phyloP scores from a whole-genome alignment of 1,139 yeast genomes.

The Saccharomyces hybrid region DNA sequence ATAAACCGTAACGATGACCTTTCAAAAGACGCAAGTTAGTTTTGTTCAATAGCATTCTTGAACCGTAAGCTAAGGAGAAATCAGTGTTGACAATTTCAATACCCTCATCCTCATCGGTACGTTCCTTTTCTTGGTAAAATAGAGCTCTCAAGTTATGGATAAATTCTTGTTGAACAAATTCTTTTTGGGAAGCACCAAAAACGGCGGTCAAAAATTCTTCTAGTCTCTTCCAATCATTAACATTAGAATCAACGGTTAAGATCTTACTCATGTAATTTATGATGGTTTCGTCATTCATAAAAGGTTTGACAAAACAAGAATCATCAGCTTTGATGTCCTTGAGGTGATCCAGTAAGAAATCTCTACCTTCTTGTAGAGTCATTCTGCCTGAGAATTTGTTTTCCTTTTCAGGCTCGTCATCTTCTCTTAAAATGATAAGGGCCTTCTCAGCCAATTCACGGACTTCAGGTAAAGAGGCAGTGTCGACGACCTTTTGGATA shows the following conservation, averaged over 20 bases:
- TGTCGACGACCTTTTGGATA: conserved; percentile 74
- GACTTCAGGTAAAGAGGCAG: conserved; percentile 94
- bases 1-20: conserved; percentile 95
- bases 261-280: conserved; percentile 48
- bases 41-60: conserved; percentile 92
- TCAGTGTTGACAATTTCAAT: conserved; percentile 87
- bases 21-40: conserved; percentile 78
- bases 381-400: conserved; percentile 75
- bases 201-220: conserved; percentile 47
- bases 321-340: conserved; percentile 17
- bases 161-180: conserved; percentile 40
- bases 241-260: conserved; percentile 69
- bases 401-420: conserved; percentile 57
- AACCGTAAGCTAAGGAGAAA: conserved; percentile 93
- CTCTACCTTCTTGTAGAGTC: conserved; percentile 45
- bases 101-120: conserved; percentile 57
- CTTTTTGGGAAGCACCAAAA: conserved; percentile 38
- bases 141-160: conserved; percentile 53
- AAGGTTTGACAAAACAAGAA: conserved; percentile 14
- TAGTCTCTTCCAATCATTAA: conserved; percentile 81
- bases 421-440: conserved; percentile 68
- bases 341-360: conserved; percentile 38
- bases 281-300: conserved; percentile 35
- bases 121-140: conserved; percentile 57
- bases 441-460: conserved; percentile 91